Percentiles rank a stretch among this genome's conserved stretches.
These are phyloP conservation scores for Pisolithus orientalis DNA, from an alignment of 768 basidiomycete genomes.

Conservation along the genomic window DNA sequence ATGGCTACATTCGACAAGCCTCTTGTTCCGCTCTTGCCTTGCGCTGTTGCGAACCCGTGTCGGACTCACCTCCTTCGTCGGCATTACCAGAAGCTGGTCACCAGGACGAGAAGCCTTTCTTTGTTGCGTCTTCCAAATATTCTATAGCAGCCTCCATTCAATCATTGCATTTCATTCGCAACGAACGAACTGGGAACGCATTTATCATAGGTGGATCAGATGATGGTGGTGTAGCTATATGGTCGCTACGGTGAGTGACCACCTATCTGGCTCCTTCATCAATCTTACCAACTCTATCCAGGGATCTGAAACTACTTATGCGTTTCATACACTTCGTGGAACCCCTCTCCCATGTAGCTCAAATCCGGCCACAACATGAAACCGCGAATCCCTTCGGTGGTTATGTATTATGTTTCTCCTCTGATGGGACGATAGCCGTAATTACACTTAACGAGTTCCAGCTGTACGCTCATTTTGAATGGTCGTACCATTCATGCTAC, in stretches of 20 bases:
- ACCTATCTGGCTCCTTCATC: not conserved
- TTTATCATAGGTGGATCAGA: slow-evolving; percentile 70
- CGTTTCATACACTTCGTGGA: slow-evolving; percentile 70
- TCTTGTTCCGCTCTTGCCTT: slow-evolving; percentile 34
- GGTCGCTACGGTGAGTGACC: slow-evolving; percentile 54
- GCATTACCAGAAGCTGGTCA: not conserved
- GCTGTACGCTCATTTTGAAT: slow-evolving; percentile 49
- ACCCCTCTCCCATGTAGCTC: slow-evolving; percentile 53
- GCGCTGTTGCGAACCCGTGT: not conserved
- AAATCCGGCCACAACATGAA: slow-evolving; percentile 41
- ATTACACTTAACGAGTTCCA: slow-evolving; percentile 69
- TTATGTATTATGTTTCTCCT: slow-evolving; percentile 65
- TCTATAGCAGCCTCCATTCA: slow-evolving; percentile 40
- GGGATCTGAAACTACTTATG: slow-evolving; percentile 59
- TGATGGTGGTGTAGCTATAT: slow-evolving; percentile 73
- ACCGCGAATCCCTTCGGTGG: slow-evolving; percentile 53
- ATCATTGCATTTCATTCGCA: slow-evolving; percentile 50
- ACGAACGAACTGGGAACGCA: slow-evolving; percentile 52
- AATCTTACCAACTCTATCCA: slow-evolving; percentile 17
- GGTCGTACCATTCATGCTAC: not conserved
- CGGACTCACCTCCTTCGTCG: slow-evolving; percentile 1
- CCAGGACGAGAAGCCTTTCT: slow-evolving; percentile 7
- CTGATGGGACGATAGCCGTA: slow-evolving; percentile 80
- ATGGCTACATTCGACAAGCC: slow-evolving; percentile 45
- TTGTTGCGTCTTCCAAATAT: slow-evolving; percentile 37